Evolutionary conservation across 495 filamentous ascomycete species (phyloP).

Genomic region (Podospora conica): DNA sequence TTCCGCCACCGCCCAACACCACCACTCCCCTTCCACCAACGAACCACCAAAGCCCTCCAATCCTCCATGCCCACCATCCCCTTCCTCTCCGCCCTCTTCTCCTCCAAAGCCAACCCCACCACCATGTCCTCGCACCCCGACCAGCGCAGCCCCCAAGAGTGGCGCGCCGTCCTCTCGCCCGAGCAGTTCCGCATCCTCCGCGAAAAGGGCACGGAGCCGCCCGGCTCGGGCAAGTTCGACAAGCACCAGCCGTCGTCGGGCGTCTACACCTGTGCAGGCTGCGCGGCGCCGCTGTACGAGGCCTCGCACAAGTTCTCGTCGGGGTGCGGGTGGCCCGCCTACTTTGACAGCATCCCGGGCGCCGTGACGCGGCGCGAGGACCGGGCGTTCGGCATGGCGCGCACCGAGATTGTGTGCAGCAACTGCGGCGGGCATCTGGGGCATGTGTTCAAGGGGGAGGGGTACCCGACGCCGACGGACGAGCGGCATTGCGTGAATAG

Average conservation of each 20-base stretch:
- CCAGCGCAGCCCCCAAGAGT: constrained; percentile 74
- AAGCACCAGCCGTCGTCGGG: constrained; percentile 70
- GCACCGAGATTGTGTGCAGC: constrained; percentile 88
- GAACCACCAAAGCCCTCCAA: not conserved
- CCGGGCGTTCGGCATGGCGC: constrained; percentile 67
- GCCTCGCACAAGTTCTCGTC: constrained; percentile 91
- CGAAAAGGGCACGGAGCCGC: constrained; percentile 80
- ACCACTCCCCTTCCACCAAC: not conserved
- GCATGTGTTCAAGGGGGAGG: constrained; percentile 97
- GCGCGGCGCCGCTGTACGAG: constrained; percentile 80
- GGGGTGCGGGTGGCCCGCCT: constrained; percentile 96
- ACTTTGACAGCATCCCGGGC: constrained; percentile 87
- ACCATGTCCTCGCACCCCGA: constrained; percentile 65
- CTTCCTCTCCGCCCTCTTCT: constrained; percentile 73
- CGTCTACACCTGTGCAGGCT: constrained; percentile 80
- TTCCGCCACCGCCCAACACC: not conserved
- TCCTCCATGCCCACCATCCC: constrained; percentile 64
- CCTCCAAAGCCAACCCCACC: constrained; percentile 41
- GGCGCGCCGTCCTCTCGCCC: constrained; percentile 74
- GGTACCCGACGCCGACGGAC: constrained; percentile 82
- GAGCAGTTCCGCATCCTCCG: constrained; percentile 93
- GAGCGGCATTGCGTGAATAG: constrained; percentile 98
- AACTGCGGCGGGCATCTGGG: constrained; percentile 95
- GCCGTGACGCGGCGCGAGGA: constrained; percentile 80
- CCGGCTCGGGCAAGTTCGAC: constrained; percentile 76